A percentile compares a stretch with the other conserved stretches of the same genome.
phyloP scores from a whole-genome alignment of 2,329 filamentous ascomycete species.

The Diplodia intermedia region DNA sequence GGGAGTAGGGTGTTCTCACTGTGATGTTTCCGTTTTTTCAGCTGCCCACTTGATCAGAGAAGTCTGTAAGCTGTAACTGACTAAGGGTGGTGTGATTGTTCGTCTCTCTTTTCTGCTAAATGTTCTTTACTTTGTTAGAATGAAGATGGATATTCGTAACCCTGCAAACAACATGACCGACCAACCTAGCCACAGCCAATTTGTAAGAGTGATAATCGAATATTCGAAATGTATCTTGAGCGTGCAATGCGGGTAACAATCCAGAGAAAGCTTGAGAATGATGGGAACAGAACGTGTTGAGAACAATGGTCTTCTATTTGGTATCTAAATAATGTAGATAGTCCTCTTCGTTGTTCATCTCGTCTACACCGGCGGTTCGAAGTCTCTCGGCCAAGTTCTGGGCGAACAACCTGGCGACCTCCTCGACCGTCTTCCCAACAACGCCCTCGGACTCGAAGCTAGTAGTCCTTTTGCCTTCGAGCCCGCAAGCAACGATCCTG shows the following conservation, averaged over 20 bases:
- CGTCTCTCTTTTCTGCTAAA: not conserved
- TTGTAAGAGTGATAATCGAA: no score
- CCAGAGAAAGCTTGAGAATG: no score
- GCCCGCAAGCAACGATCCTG: constrained; percentile 87
- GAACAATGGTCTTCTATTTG: not conserved
- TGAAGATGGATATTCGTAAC: no score
- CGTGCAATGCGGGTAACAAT: no score
- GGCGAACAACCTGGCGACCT: constrained; percentile 53
- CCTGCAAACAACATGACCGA: no score
- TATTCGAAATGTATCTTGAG: no score
- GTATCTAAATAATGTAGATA: constrained; percentile 19
- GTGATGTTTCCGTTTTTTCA: not conserved
- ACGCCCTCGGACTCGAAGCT: constrained; percentile 67
- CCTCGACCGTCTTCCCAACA: constrained; percentile 44
- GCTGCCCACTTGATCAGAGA: not conserved
- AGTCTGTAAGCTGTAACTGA: not conserved
- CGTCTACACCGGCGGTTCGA: constrained; percentile 13
- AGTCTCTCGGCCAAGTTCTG: constrained; percentile 45
- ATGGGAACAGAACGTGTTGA: not conserved
- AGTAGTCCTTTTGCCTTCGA: constrained; percentile 81
- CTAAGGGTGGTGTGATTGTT: not conserved
- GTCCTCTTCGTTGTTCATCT: constrained; percentile 15
- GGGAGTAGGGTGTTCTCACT: not conserved
- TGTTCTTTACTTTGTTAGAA: no score
- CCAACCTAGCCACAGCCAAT: no score